Conservation (phyloP, 2,329 filamentous ascomycete genomes). For the Aspergillus cejpii region DNA sequence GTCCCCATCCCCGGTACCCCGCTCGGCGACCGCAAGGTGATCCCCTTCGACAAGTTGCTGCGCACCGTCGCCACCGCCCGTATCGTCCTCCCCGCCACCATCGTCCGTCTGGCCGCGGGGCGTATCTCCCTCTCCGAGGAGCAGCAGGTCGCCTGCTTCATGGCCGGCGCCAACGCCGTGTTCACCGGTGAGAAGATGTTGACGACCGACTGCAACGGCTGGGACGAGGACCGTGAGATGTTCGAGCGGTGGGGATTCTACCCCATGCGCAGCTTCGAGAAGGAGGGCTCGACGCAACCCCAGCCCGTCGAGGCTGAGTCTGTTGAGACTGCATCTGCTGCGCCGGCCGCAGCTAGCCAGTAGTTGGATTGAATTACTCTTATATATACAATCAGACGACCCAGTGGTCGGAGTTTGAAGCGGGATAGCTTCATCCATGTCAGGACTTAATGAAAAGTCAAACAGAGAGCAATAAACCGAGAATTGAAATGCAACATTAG, state of each 20-base stretch:
- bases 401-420: no score
- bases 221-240: slow-evolving; percentile 80
- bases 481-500: no score
- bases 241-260: slow-evolving; percentile 75
- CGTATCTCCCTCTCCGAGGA: slow-evolving; percentile 79
- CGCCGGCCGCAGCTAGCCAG: slow-evolving; percentile 27
- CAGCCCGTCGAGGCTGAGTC: slow-evolving; percentile 6
- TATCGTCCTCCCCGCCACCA: slow-evolving; percentile 74
- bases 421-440: no score
- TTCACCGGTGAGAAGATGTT: slow-evolving; percentile 96
- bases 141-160: slow-evolving; percentile 82
- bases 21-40: slow-evolving; percentile 64
- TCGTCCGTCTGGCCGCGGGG: slow-evolving; percentile 79
- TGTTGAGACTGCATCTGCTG: slow-evolving; percentile 18
- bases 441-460: no score
- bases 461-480: no score
- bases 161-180: slow-evolving; percentile 87
- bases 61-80: slow-evolving; percentile 78
- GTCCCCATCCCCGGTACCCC: slow-evolving; percentile 89
- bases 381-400: no score
- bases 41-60: slow-evolving; percentile 71
- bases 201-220: slow-evolving; percentile 84
- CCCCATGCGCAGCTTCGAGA: slow-evolving; percentile 62
- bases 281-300: slow-evolving; percentile 13
- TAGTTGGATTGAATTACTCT: no score